Evolutionary conservation across 2,329 filamentous ascomycete species (phyloP), one percentile per base, ranked within the genome.

Genomic region (Geosmithia putterillii): DNA sequence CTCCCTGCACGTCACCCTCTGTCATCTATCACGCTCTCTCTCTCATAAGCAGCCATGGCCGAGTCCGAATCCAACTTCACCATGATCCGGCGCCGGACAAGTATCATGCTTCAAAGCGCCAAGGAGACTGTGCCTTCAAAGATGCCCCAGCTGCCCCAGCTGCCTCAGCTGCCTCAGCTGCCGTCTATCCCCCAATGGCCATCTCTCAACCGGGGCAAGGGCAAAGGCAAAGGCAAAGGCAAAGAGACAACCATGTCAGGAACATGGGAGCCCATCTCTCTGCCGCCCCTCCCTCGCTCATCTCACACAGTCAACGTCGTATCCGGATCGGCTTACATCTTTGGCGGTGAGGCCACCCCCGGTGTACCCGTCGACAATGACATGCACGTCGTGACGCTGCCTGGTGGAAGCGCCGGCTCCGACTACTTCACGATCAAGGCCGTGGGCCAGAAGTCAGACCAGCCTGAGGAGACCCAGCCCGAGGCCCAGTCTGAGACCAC

Each of bases 291-390:
- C 7, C 76, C 77, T 35, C 79, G 85, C 43, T 90, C 86, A 1
- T 88, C 85, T 1, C 86, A 92, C 55, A 73, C 76, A 3, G 58
- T 88, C 51, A 73, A 84, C 38, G 70, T 81, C 39, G 57, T 81
- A 40, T 64, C 64, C 28, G 64, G 70, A 21, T 64, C 64, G 35
- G 71, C 73, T 37, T 82, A 78, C 59, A 69, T 94, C 52, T 94
- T 88, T 55, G 86, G 87, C 46, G 87, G 86, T 50, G 86, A 92
- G 58, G 61, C 80, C 45, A 63, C 68, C 39, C 72, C 82, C 3
- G 70, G 79, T 40, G 65, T 84, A 54, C 81, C 82, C 7, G 71
- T 81, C 44, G 83, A 88, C 62, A 86, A 86, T 55, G 70, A 79
- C 51, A 71, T 92, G 58, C 81, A 88, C 56, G 64, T 77, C 43